phyloP scores from a whole-genome alignment of 768 basidiomycete species.

The Serendipita sp. region DNA sequence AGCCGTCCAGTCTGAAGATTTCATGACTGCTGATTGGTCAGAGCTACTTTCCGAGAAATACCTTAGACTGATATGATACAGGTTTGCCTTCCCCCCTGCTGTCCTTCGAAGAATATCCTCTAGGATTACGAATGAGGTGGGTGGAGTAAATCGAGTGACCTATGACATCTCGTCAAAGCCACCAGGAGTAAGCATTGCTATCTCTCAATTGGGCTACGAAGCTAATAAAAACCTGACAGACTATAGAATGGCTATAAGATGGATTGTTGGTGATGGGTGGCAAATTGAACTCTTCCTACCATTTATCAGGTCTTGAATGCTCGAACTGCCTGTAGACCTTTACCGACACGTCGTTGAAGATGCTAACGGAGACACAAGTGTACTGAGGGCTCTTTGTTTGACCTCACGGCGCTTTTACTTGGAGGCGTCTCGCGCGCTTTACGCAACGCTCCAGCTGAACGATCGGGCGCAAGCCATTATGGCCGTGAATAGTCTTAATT shows the following conservation, averaged over 20 bases:
- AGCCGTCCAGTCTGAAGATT: constrained; percentile 95
- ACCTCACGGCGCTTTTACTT: not conserved
- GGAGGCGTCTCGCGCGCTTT: not conserved
- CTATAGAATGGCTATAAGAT: constrained; percentile 29
- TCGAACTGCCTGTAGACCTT: not conserved
- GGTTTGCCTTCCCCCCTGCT: constrained; percentile 90
- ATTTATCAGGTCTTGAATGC: not conserved
- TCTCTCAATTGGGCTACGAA: constrained; percentile 5
- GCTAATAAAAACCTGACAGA: constrained; percentile 14
- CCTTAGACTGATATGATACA: constrained; percentile 17
- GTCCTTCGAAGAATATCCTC: constrained; percentile 84
- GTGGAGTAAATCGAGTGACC: constrained; percentile 89
- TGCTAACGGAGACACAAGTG: not conserved
- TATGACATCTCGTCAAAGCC: constrained; percentile 97
- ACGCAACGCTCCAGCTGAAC: not conserved
- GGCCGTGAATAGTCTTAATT: not conserved
- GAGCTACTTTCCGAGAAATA: constrained; percentile 11
- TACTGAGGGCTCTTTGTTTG: not conserved
- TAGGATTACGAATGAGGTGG: constrained; percentile 93
- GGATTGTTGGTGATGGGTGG: not conserved
- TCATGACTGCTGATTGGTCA: constrained; percentile 99
- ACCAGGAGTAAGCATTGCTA: constrained; percentile 50
- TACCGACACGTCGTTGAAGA: not conserved
- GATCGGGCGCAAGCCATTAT: not conserved
- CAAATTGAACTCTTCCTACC: not conserved